Conservation (phyloP, 108 stramenopile species). For the Cafeteria roenbergensis region DNA sequence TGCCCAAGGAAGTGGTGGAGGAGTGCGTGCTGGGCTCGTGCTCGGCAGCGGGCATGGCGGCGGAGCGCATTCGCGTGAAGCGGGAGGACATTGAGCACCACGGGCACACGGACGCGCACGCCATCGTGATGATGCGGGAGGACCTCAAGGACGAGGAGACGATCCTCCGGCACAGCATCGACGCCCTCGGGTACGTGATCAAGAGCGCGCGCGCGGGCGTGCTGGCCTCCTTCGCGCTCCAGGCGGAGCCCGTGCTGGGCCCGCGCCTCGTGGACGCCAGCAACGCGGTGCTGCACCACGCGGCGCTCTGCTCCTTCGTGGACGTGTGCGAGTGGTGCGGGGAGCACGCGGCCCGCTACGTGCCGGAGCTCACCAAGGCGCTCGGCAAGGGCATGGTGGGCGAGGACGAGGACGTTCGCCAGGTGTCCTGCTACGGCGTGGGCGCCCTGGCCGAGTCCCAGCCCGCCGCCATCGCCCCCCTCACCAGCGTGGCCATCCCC, state of each 20-base stretch:
- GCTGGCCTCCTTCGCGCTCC: neutral
- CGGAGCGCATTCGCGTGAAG: too few species aligned
- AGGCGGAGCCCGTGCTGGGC: too few species aligned
- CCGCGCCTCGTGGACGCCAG: neutral
- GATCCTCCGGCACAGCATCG: neutral
- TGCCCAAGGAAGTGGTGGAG: too few species aligned
- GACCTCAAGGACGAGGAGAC: neutral
- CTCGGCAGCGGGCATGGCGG: too few species aligned
- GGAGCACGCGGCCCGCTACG: neutral
- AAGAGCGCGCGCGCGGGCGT: neutral
- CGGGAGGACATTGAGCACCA: neutral
- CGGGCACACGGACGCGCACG: neutral
- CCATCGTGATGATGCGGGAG: neutral
- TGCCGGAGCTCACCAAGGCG: neutral
- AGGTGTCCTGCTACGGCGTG: neutral
- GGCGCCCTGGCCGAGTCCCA: neutral
- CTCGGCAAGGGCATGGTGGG: neutral
- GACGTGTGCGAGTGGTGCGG: conserved; percentile 8
- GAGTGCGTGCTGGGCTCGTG: too few species aligned
- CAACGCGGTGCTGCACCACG: neutral
- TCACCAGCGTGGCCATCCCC: neutral
- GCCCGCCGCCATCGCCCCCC: neutral
- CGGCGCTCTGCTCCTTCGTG: neutral
- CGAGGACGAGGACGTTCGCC: neutral
- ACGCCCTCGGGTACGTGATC: conserved; percentile 5